Percentiles rank a stretch among this genome's conserved stretches.
phyloP scores from a whole-genome alignment of 352 stramenopile species.

The Phytophthora sansomeana region DNA sequence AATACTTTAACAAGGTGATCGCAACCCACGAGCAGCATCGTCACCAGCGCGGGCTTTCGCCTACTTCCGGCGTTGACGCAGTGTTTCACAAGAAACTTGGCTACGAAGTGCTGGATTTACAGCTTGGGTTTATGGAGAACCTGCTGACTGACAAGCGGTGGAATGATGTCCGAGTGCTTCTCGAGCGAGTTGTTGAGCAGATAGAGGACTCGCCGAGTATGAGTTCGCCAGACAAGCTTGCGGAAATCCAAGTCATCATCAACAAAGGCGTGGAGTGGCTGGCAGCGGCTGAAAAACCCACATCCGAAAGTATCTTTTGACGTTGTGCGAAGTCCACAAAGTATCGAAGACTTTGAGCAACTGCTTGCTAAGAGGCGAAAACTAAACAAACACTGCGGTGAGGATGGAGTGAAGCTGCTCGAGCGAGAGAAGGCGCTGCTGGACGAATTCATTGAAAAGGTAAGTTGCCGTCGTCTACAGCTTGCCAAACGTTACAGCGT shows the following conservation, averaged over 20 bases:
- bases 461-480: neutral
- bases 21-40: neutral
- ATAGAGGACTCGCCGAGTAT: neutral
- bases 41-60: neutral
- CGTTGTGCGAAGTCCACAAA: neutral
- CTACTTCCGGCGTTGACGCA: neutral
- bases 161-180: neutral
- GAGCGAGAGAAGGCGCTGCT: constrained; percentile 1
- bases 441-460: neutral
- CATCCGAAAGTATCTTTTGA: neutral
- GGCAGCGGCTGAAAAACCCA: neutral
- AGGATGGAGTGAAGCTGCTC: constrained; percentile 1
- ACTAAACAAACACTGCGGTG: neutral
- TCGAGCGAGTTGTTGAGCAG: constrained; percentile 1
- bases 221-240: neutral
- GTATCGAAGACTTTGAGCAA: neutral
- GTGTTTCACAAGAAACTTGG: neutral
- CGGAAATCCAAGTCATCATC: constrained; percentile 7
- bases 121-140: constrained; percentile 1
- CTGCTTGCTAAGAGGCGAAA: neutral
- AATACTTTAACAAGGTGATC: neutral
- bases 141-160: constrained; percentile 1
- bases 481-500: too few species aligned
- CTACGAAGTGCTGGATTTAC: constrained; percentile 1
- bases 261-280: constrained; percentile 3